Conservation (phyloP, 495 filamentous ascomycete genomes). For the Neurospora sp. region DNA sequence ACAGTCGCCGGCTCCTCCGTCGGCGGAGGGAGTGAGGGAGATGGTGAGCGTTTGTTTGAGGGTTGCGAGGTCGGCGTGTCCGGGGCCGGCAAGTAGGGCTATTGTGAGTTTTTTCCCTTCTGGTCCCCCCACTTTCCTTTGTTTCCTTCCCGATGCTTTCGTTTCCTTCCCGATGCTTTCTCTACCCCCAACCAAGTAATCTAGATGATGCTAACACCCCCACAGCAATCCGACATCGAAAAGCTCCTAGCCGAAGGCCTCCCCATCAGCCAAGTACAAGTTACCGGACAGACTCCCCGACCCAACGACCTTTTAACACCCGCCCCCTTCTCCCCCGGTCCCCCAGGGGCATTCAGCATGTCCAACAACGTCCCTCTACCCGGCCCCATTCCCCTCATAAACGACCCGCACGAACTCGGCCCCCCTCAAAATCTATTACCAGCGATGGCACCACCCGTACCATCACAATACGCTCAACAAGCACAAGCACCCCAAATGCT, state of each 20-base stretch:
- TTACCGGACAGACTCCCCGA: background rate
- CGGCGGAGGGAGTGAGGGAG: slow-evolving; percentile 19
- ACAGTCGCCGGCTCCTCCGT: slow-evolving; percentile 13
- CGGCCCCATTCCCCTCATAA: background rate
- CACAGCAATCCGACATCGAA: slow-evolving; percentile 35
- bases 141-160: background rate
- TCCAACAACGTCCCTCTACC: too few relatives aligned
- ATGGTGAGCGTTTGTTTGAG: slow-evolving; percentile 19
- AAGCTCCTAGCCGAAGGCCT: slow-evolving; percentile 31
- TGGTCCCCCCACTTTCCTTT: background rate
- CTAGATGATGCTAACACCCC: slow-evolving; percentile 1
- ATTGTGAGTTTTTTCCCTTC: slow-evolving; percentile 25
- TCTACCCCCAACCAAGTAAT: too few relatives aligned
- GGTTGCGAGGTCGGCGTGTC: slow-evolving; percentile 16
- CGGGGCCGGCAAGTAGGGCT: slow-evolving; percentile 23
- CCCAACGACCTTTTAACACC: background rate
- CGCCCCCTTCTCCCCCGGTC: background rate
- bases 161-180: background rate
- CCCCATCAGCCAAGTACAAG: background rate
- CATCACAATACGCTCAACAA: background rate
- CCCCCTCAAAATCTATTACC: background rate
- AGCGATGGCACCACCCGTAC: background rate
- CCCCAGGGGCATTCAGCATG: background rate
- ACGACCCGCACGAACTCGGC: background rate
- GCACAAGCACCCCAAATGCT: background rate